A percentile compares a stretch with the other conserved stretches of the same genome.
Conservation (phyloP, 148 eudicot species). For the Amaranthus hypochondriacus region DNA sequence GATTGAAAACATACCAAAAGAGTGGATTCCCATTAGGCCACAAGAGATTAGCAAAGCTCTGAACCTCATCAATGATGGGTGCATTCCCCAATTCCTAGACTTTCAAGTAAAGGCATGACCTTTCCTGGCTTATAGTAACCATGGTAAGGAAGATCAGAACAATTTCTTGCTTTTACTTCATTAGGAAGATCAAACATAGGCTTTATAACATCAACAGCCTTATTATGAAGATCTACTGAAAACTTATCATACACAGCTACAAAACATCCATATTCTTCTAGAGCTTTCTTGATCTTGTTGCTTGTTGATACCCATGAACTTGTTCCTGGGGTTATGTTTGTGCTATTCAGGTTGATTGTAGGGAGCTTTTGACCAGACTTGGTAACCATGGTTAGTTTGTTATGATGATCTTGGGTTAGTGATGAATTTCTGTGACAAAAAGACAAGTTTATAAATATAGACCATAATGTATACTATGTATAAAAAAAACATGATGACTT, state of each 20-base stretch:
- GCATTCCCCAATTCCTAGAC: slow-evolving; percentile 40
- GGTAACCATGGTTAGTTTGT: slow-evolving; percentile 24
- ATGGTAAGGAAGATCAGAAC: slow-evolving; percentile 32
- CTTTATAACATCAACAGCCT: slow-evolving; percentile 23
- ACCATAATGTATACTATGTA: too few relatives aligned
- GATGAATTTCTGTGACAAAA: too few relatives aligned
- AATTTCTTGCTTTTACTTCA: slow-evolving; percentile 38
- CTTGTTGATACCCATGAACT: slow-evolving; percentile 33
- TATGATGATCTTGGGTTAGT: too few relatives aligned
- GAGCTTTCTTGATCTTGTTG: slow-evolving; percentile 34
- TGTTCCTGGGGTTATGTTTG: slow-evolving; percentile 27
- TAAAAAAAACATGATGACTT: too few relatives aligned
- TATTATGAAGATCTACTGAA: slow-evolving; percentile 27
- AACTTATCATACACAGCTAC: slow-evolving; percentile 29
- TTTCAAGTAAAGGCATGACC: slow-evolving; percentile 38
- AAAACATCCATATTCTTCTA: slow-evolving; percentile 54
- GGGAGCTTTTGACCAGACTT: slow-evolving; percentile 30
- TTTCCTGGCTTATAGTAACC: slow-evolving; percentile 36
- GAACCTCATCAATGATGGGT: slow-evolving; percentile 22
- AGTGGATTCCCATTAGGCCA: slow-evolving; percentile 38
- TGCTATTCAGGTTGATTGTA: slow-evolving; percentile 27
- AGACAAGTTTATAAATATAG: too few relatives aligned
- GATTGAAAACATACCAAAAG: too few relatives aligned
- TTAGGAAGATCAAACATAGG: slow-evolving; percentile 39
- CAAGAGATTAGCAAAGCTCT: slow-evolving; percentile 39